phyloP scores from a whole-genome alignment of 2,329 filamentous ascomycete species.

The Fusarium circinatum region DNA sequence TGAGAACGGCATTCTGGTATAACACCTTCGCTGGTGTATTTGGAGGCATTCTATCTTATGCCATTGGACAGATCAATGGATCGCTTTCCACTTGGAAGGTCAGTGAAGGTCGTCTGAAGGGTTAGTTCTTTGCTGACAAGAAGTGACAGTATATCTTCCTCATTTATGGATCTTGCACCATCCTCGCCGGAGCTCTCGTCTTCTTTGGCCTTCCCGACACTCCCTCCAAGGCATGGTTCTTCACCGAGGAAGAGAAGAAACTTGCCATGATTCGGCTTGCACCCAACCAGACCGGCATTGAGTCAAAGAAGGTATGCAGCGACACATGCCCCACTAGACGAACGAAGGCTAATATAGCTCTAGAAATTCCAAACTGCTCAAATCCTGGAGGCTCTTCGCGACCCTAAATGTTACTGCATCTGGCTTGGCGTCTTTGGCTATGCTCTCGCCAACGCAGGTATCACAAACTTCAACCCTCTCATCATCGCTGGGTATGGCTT shows the following conservation, averaged over 20 bases:
- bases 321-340: too few species aligned
- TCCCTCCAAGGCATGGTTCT: slow-evolving; percentile 17
- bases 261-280: not conserved
- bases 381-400: slow-evolving; percentile 33
- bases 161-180: slow-evolving; percentile 36
- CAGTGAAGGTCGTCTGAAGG: fast-evolving
- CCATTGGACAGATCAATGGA: slow-evolving; percentile 45
- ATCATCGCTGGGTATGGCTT: slow-evolving; percentile 67
- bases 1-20: slow-evolving; percentile 47
- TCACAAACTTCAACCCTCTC: slow-evolving; percentile 70
- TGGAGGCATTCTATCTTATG: slow-evolving; percentile 46
- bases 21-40: slow-evolving; percentile 48
- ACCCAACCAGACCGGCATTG: not conserved
- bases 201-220: slow-evolving; percentile 7
- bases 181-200: not conserved
- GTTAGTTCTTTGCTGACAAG: fast-evolving
- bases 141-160: slow-evolving; percentile 30
- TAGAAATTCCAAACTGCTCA: slow-evolving; percentile 31
- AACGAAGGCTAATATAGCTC: too few species aligned
- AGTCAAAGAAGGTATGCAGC: not conserved
- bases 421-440: slow-evolving; percentile 60
- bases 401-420: slow-evolving; percentile 41
- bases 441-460: slow-evolving; percentile 74
- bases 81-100: slow-evolving; percentile 38
- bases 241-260: not conserved